Percentiles rank a stretch among this genome's conserved stretches.
Evolutionary conservation across 2,329 filamentous ascomycete genomes (phyloP).

Genomic region (Mycosphaerella sp.): DNA sequence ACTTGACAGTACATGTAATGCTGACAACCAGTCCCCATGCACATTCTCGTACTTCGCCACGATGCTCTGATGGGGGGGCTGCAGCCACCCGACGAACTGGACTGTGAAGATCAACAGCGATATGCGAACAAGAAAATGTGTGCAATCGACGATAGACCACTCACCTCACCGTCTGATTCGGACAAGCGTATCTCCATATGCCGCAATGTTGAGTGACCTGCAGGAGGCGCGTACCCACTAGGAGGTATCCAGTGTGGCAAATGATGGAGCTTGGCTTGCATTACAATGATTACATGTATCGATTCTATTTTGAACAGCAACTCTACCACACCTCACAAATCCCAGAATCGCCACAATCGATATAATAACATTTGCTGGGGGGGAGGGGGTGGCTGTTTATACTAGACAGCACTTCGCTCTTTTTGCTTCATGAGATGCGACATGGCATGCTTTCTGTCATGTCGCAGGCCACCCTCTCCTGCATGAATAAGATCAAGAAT

Average conservation of each 20-base stretch:
- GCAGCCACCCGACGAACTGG: neutral
- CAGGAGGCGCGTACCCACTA: constrained; percentile 4
- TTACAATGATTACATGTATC: neutral
- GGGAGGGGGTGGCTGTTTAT: neutral
- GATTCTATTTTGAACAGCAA: constrained; percentile 7
- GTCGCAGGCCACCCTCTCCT: neutral
- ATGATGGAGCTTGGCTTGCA: neutral
- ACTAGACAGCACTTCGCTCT: neutral
- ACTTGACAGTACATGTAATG: neutral
- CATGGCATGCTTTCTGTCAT: neutral
- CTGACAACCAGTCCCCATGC: no score
- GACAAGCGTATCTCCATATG: constrained; percentile 2
- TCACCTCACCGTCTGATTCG: neutral
- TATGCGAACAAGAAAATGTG: neutral
- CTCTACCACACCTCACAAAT: neutral
- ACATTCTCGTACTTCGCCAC: no score
- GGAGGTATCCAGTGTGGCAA: constrained; percentile 8
- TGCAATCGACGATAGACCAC: constrained; percentile 3
- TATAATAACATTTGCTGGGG: neutral
- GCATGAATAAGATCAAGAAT: neutral
- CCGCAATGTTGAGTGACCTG: neutral
- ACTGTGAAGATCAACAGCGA: neutral
- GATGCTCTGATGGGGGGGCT: neutral
- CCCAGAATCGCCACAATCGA: neutral
- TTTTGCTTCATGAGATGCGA: neutral